Conservation (phyloP, 1,284 basidiomycete species). For the Sanguinoderma infundibulare region DNA sequence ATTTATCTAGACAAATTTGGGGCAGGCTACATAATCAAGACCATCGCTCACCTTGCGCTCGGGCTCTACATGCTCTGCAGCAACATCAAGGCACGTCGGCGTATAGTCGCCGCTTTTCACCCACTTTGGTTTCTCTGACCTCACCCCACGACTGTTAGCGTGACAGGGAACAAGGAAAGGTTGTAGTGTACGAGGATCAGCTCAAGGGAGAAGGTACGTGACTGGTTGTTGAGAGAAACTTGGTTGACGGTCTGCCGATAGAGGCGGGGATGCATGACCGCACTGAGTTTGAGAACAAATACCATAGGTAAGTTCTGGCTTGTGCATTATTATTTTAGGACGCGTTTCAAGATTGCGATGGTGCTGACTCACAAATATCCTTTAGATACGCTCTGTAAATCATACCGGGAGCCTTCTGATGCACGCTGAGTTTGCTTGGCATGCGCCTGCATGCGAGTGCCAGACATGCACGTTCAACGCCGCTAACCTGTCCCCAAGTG, state of each 20-base stretch:
- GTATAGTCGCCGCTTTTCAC: not conserved
- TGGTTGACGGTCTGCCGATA: not conserved
- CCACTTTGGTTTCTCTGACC: not conserved
- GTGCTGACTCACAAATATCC: too few relatives aligned
- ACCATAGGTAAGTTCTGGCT: conserved; percentile 20
- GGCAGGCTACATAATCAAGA: conserved; percentile 26
- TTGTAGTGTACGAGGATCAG: conserved; percentile 21
- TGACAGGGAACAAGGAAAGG: conserved; percentile 23
- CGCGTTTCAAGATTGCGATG: too few relatives aligned
- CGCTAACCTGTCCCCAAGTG: too few relatives aligned
- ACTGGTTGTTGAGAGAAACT: too few relatives aligned
- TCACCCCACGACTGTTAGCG: conserved; percentile 7
- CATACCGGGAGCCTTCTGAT: too few relatives aligned
- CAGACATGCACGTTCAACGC: too few relatives aligned
- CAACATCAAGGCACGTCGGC: conserved; percentile 18
- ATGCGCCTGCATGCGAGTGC: too few relatives aligned
- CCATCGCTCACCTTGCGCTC: conserved; percentile 18
- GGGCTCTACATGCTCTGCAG: conserved; percentile 29
- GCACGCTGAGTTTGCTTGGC: too few relatives aligned
- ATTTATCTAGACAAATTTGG: not conserved
- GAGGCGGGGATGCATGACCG: conserved; percentile 31
- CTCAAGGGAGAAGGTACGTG: conserved; percentile 26
- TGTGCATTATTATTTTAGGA: too few relatives aligned
- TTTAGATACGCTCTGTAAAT: too few relatives aligned
- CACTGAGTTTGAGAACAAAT: conserved; percentile 27